These are phyloP conservation scores for Casuarina glauca DNA, from an alignment of 306 rosid genomes.

Conservation along the genomic window DNA sequence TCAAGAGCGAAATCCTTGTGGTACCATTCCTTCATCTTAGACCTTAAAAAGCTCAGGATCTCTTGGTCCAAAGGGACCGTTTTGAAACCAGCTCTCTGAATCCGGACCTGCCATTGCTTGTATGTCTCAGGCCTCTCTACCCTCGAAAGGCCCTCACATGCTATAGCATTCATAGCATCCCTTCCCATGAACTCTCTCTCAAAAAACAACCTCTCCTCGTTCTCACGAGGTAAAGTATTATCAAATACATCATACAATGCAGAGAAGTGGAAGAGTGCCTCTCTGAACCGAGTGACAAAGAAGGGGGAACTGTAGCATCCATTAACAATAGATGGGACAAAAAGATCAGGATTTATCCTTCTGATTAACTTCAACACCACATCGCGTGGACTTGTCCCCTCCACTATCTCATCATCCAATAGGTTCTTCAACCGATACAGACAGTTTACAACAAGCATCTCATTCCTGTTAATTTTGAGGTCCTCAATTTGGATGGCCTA, in stretches of 20 bases:
- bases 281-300: slow-evolving; percentile 11
- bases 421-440: neutral
- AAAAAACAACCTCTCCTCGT: slow-evolving; percentile 24
- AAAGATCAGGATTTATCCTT: slow-evolving; percentile 9
- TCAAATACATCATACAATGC: slow-evolving; percentile 32
- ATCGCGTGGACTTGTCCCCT: neutral
- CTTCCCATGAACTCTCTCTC: slow-evolving; percentile 30
- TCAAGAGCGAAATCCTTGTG: slow-evolving; percentile 31
- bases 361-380: slow-evolving; percentile 6
- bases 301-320: neutral
- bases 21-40: slow-evolving; percentile 9
- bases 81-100: slow-evolving; percentile 35
- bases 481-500: slow-evolving; percentile 12
- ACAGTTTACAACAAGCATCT: slow-evolving; percentile 8
- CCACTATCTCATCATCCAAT: slow-evolving; percentile 2
- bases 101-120: slow-evolving; percentile 36
- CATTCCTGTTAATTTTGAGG: slow-evolving; percentile 4
- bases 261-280: slow-evolving; percentile 31
- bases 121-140: slow-evolving; percentile 43
- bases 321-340: neutral
- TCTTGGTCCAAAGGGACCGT: slow-evolving; percentile 32
- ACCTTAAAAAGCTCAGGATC: slow-evolving; percentile 12
- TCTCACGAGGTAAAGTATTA: slow-evolving; percentile 11
- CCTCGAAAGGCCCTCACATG: slow-evolving; percentile 40
- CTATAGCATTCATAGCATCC: slow-evolving; percentile 29